Evolutionary conservation across 768 basidiomycete genomes (phyloP).

Genomic region (Lactarius psammicola): DNA sequence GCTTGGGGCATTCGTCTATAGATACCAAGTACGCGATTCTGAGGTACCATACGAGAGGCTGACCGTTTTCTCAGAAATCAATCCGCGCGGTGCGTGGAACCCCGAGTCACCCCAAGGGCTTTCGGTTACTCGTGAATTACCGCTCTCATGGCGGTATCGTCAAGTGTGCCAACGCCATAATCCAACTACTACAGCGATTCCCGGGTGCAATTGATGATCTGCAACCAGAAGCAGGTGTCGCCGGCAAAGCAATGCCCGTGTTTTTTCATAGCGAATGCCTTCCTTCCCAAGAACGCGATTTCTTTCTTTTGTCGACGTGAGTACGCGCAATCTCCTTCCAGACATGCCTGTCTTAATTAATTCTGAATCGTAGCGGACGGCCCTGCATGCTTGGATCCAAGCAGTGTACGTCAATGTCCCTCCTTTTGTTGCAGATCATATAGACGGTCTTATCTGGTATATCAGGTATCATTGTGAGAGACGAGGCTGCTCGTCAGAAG

Average conservation of each 20-base stretch:
- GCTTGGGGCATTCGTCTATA: slow-evolving; percentile 62
- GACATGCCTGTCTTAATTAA: not conserved
- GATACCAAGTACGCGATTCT: slow-evolving; percentile 50
- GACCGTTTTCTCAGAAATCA: slow-evolving; percentile 3
- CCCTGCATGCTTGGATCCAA: slow-evolving; percentile 60
- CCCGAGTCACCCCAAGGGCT: slow-evolving; percentile 39
- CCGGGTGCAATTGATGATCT: slow-evolving; percentile 62
- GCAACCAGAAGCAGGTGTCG: slow-evolving; percentile 52
- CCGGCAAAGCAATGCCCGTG: slow-evolving; percentile 54
- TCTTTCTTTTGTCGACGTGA: slow-evolving; percentile 16
- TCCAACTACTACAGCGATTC: slow-evolving; percentile 57
- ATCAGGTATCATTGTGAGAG: slow-evolving; percentile 67
- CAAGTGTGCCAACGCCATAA: slow-evolving; percentile 62
- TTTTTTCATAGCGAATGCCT: slow-evolving; percentile 52
- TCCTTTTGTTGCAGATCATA: not conserved
- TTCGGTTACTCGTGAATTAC: slow-evolving; percentile 64
- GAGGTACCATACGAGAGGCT: not conserved
- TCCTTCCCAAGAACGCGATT: not conserved
- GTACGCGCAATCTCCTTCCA: not conserved
- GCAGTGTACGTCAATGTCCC: slow-evolving; percentile 50
- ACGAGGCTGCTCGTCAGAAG: slow-evolving; percentile 49
- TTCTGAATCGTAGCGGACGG: slow-evolving; percentile 38
- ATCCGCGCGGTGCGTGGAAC: slow-evolving; percentile 16
- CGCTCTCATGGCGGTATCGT: slow-evolving; percentile 74
- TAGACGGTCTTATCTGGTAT: not conserved